Evolutionary conservation across 148 eudicot species (phyloP).

Genomic region (Silene uniflora): DNA sequence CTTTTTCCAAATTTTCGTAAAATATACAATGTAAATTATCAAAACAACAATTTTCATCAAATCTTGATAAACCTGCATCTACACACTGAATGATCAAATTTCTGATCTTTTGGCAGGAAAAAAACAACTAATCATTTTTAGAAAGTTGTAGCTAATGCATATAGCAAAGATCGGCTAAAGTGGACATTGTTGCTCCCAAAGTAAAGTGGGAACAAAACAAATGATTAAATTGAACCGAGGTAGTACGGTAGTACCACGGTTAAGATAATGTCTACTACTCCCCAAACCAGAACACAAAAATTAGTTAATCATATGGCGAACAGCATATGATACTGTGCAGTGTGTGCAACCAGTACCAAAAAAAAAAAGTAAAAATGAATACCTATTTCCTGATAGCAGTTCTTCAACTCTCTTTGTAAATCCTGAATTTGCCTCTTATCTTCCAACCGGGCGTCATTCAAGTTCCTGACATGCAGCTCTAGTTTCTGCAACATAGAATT

Average conservation of each 20-base stretch:
- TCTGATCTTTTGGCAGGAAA: background rate
- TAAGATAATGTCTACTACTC: background rate
- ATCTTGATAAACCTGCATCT: too few species aligned
- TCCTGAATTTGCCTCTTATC: slow-evolving; percentile 54
- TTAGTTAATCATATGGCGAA: background rate
- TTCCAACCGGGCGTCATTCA: slow-evolving; percentile 46
- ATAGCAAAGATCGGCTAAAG: background rate
- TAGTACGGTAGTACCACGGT: background rate
- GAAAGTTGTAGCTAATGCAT: background rate
- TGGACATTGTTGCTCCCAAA: too few species aligned
- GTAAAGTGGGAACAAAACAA: background rate
- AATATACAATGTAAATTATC: too few species aligned
- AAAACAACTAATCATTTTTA: too few species aligned
- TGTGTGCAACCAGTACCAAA: background rate
- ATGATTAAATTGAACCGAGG: background rate
- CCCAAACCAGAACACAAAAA: background rate
- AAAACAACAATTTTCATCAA: too few species aligned
- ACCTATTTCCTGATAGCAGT: slow-evolving; percentile 77
- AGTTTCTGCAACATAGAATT: slow-evolving; percentile 44
- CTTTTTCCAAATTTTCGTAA: too few species aligned
- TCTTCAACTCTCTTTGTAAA: slow-evolving; percentile 60
- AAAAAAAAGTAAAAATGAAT: slow-evolving; percentile 6
- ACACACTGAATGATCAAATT: background rate
- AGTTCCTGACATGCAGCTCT: slow-evolving; percentile 54
- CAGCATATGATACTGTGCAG: background rate